Conservation (phyloP, 768 basidiomycete genomes). For the Leucocoprinus birnbaumii region DNA sequence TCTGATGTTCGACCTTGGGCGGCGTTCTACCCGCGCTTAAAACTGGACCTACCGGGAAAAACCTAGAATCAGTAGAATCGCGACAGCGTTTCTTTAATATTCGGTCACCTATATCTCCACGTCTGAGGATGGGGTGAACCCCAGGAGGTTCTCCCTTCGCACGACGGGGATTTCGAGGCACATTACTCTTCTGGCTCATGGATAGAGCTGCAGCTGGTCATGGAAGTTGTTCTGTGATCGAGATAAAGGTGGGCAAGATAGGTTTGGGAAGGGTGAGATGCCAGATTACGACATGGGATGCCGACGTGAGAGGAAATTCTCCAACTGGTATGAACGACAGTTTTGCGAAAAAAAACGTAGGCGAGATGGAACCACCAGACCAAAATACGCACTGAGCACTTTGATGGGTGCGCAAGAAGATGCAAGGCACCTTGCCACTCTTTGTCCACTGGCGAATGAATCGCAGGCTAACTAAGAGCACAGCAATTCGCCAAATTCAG, state of each 20-base stretch:
- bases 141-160: too few relatives aligned
- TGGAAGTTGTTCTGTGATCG: too few relatives aligned
- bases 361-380: not conserved
- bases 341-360: not conserved
- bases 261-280: not conserved
- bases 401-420: not conserved
- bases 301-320: slow-evolving; percentile 6
- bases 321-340: not conserved
- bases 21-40: not conserved
- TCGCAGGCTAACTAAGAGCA: not conserved
- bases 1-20: not conserved
- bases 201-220: too few relatives aligned
- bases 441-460: not conserved
- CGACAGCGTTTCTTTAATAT: too few relatives aligned
- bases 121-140: not conserved
- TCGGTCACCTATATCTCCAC: too few relatives aligned
- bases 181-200: too few relatives aligned
- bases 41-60: not conserved
- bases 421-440: not conserved
- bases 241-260: not conserved
- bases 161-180: too few relatives aligned
- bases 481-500: not conserved
- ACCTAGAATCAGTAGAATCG: not conserved
- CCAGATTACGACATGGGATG: slow-evolving; percentile 1
- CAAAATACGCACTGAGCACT: not conserved